phyloP scores from a whole-genome alignment of 1,284 basidiomycete species.

The Tylopilus orsonianus region DNA sequence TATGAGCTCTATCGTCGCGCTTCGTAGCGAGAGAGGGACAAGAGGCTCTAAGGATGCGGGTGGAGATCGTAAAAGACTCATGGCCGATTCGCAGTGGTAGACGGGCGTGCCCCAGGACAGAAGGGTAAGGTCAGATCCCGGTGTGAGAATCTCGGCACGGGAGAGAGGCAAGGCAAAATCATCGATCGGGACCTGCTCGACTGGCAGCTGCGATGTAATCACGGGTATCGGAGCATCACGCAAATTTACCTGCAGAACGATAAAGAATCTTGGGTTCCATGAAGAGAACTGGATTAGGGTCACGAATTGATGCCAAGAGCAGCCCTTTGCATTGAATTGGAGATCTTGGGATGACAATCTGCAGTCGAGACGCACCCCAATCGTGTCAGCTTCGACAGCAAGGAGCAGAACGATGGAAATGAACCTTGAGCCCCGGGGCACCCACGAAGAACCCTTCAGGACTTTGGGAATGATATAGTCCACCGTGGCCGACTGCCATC shows the following conservation, averaged over 20 bases:
- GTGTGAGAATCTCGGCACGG: constrained; percentile 71
- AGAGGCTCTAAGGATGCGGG: constrained; percentile 64
- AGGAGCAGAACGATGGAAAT: constrained; percentile 1
- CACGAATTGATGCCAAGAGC: constrained; percentile 80
- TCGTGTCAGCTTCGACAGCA: background rate
- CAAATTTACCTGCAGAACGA: constrained; percentile 63
- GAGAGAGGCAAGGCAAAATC: constrained; percentile 84
- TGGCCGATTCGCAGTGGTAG: constrained; percentile 84
- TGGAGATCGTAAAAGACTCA: constrained; percentile 68
- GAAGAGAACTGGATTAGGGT: constrained; percentile 92
- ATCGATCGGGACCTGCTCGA: constrained; percentile 90
- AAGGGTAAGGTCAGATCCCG: constrained; percentile 83
- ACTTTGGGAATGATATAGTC: constrained; percentile 91
- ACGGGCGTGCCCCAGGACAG: constrained; percentile 92
- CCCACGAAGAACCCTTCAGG: constrained; percentile 95
- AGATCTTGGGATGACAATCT: constrained; percentile 89
- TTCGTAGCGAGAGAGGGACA: constrained; percentile 68
- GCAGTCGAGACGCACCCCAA: background rate
- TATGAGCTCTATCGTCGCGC: constrained; percentile 83
- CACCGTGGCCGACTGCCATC: constrained; percentile 92
- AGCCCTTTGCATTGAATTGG: constrained; percentile 95
- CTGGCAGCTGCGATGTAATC: constrained; percentile 37
- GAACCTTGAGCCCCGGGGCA: constrained; percentile 85
- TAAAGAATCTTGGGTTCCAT: constrained; percentile 94
- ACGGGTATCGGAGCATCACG: background rate